Evolutionary conservation across 2,329 filamentous ascomycete genomes (phyloP), one percentile per base, ranked within the genome.

Genomic region (Colletotrichum phormii): DNA sequence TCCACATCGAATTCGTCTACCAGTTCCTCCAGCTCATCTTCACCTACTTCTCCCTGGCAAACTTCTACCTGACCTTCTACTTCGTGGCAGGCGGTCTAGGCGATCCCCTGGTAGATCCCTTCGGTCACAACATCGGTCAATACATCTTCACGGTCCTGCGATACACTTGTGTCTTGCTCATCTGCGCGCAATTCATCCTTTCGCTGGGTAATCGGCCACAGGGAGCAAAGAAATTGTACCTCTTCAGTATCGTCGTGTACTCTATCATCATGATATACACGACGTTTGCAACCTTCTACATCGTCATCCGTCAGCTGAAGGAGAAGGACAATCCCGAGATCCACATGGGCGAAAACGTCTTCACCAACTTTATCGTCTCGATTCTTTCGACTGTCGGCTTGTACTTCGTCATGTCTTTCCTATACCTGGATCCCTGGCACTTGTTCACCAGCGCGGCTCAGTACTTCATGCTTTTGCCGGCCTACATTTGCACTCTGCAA

Each of bases 31-130:
- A 95, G 79, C 90, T 99, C 15, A 83, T 97, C 74, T 99, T 99
- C 86, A 99, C 97, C 58, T 99, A 95, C 86, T 98, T 99, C 86
- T 98, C 96, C 12, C 91, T 99, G 53, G 95, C 96, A 82, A 99
- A 99, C 86, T 99, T 98, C 87, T 99, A 98, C 82, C 91, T 99
- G 64, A 97, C 95, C 71, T 99, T 99, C 85, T 99, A 95, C 89
- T 99, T 99, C 86, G 93, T 99, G 76, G 95, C 95, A 26, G 97
- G 97, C 55, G 97, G 95, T 53, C 88, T 99, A 18, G 89, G 93
- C 0, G 95, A 98, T 78, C 85, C 90, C 0, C 86, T 86, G 31
- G 87, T 97, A 76, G 97, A 99, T 81, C 97, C 97, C 0, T 99
- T 99, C 77, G 95, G 95, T 18, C 94, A 98, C 83, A 89, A 91